These are phyloP conservation scores for Ceratocystis diversiconidia DNA, from an alignment of 2,329 filamentous ascomycete genomes.

Conservation along the genomic window DNA sequence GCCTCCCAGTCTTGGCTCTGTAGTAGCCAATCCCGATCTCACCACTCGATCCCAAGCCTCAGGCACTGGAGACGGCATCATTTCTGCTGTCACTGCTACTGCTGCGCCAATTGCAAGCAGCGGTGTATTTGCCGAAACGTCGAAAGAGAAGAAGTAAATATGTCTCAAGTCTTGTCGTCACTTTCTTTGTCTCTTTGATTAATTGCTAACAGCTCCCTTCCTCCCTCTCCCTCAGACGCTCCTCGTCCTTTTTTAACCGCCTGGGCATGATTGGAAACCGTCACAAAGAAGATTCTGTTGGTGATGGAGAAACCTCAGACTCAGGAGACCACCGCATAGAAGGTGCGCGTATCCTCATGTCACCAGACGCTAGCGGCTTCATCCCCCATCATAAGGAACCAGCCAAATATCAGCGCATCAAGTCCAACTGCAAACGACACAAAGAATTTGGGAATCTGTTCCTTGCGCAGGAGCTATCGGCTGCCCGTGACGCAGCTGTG, in stretches of 20 bases:
- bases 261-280: conserved; percentile 43
- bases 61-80: neutral
- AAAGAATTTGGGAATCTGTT: conserved; percentile 79
- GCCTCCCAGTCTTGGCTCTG: neutral
- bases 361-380: conserved; percentile 48
- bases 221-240: conserved; percentile 46
- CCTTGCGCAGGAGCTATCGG: conserved; percentile 71
- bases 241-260: conserved; percentile 77
- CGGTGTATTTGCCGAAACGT: neutral
- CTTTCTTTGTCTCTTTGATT: neutral
- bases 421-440: conserved; percentile 63
- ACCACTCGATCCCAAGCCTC: neutral
- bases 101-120: neutral
- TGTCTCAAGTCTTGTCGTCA: neutral
- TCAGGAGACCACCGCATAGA: conserved; percentile 54
- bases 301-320: conserved; percentile 66
- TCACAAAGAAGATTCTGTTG: conserved; percentile 21
- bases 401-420: conserved; percentile 79
- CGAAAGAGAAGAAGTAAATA: neutral
- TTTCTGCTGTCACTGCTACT: neutral
- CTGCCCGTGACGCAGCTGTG: conserved; percentile 23
- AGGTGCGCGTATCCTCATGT: conserved; percentile 53
- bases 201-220: neutral
- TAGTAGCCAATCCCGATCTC: neutral
- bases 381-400: conserved; percentile 80